These are phyloP conservation scores for Elsinoe perseae DNA, from an alignment of 2,329 filamentous ascomycete genomes.

Conservation along the genomic window DNA sequence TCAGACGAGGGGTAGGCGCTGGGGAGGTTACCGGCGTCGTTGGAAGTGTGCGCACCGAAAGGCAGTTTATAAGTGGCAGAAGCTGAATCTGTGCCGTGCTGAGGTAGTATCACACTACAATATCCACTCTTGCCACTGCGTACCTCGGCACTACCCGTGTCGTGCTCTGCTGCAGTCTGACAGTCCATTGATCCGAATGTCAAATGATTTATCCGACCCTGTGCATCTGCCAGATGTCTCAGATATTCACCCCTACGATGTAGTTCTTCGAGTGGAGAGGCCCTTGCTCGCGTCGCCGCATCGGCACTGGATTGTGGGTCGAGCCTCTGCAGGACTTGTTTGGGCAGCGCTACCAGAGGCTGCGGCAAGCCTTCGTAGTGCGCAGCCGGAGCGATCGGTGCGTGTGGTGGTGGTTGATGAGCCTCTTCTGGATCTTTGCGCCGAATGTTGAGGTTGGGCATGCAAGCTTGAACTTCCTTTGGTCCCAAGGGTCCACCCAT, in stretches of 20 bases:
- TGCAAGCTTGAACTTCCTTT: conserved; percentile 26
- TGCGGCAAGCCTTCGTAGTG: not conserved
- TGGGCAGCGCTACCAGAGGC: not conserved
- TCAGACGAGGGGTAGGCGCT: not conserved
- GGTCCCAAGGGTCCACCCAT: conserved; percentile 27
- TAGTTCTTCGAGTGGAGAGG: not conserved
- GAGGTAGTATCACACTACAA: not conserved
- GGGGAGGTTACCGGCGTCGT: not conserved
- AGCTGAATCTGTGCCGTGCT: not conserved
- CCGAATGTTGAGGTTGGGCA: conserved; percentile 22
- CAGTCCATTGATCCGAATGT: not conserved
- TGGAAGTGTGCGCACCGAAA: not conserved
- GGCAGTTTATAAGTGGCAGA: not conserved
- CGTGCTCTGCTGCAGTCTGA: not conserved
- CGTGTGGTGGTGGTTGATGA: conserved; percentile 13
- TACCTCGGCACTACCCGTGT: not conserved
- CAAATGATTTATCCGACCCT: not conserved
- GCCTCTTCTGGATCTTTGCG: not conserved
- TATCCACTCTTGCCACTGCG: not conserved
- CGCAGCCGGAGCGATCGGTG: conserved; percentile 16
- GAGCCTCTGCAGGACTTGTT: not conserved
- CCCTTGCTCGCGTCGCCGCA: not conserved
- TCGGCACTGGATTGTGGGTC: not conserved
- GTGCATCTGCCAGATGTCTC: not conserved
- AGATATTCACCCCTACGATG: conserved; percentile 3